Evolutionary conservation across 805 yeast species (phyloP), one percentile per base, ranked within the genome.

Genomic region (Cyberlindnera galapagoensis): DNA sequence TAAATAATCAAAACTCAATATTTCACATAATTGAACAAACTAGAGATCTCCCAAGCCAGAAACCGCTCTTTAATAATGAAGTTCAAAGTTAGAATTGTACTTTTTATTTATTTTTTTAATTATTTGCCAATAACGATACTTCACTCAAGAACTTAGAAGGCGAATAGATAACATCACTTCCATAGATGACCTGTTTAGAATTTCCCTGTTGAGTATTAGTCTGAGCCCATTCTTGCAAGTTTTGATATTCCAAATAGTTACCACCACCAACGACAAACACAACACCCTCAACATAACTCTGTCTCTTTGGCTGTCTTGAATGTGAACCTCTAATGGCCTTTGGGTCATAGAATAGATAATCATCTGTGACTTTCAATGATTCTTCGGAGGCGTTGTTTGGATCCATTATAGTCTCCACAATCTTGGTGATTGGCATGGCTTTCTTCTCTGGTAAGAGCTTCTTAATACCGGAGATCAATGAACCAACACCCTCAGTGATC

Each of bases 201-300:
- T 53, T 57, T 30, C 61, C 65, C 28, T 60, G 51, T 30, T 54
- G 60, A 5, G 62, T 45, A 24, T 51, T 52, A 27, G 42, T 54
- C 27, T 63, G 45, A 0, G 76, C 74, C 94, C 95, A 88, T 56
- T 88, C 95, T 57, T 85, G 94, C 51, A 92, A 69, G 51, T 90
- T 90, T 38, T 88, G 94, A 54, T 90, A 92, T 61, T 92, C 99
- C 41, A 84, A 62, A 54, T 87, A 92, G 57, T 85, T 88, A 29
- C 97, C 97, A 21, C 98, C 98, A 17, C 98, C 99, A 35, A 92
- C 88, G 32, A 88, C 85, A 56, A 92, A 92, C 14, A 92, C 95
- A 30, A 85, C 63, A 2, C 94, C 76, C 44, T 86, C 92, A 38
- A 76, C 76, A 56, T 84, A 86, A 9, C 79, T 64, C 44, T 80